Evolutionary conservation across 805 yeast genomes (phyloP), one percentile per base, ranked within the genome.

Genomic region (Ogataea siamensis): DNA sequence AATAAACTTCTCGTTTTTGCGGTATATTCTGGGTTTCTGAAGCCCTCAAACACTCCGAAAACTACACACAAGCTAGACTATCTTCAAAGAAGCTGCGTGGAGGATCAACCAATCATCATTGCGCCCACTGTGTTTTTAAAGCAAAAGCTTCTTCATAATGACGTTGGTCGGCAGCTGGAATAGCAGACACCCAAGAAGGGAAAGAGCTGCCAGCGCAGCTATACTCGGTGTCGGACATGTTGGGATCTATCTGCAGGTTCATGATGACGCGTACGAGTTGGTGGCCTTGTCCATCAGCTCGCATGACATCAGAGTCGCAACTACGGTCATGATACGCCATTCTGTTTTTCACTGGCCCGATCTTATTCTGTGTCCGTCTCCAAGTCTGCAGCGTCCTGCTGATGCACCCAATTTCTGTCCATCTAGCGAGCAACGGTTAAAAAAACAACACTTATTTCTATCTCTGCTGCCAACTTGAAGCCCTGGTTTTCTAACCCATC

Each of bases 41-140:
- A 53, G 19, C 60, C 53, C 47, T 67, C 72, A 34, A 56, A 49
- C 8, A 66, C 31, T 62, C 83, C 84, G 19, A 76, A 53, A 39
- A 73, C 64, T 46, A 75, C 69, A 48, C 83, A 58, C 21, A 74
- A 47, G 2, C 64, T 66, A 19, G 67, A 58, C 2, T 76, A 62
- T 19, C 79, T n/a, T n/a, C n/a, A n/a, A n/a, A n/a, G n/a, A n/a
- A n/a, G n/a, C n/a, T n/a, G n/a, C n/a, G n/a, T n/a, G n/a, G n/a
- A n/a, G n/a, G n/a, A n/a, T n/a, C n/a, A n/a, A n/a, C n/a, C 76
- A 3, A 66, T 26, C 9, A 66, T 46, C 11, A 67, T 13, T 22
- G 25, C 25, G 25, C 13, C n/a, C 25, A n/a, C 25, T 11, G 12
- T 5, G 25, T 22, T 22, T 22, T 22, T 5, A 22, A 7, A 22